Base-by-base conservation (phyloP, 192 early-diverging fungal genomes). In the Coemansia sp. region DNA sequence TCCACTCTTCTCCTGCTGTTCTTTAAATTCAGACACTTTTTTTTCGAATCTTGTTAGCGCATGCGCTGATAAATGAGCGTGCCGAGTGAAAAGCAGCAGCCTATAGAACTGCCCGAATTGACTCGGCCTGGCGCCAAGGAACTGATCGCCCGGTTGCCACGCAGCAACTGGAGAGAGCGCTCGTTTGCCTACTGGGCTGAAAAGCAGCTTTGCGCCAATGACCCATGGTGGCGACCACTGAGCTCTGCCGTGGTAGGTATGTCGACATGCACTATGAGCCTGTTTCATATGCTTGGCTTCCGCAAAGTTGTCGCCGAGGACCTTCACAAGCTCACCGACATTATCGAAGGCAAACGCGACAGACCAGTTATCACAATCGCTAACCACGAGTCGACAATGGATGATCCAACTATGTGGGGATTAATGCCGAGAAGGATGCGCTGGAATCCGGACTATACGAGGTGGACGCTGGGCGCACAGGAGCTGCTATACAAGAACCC, bases 391-490 rank as follows among this genome's bases (percentile, higher is more conserved):
- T 92, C 91, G 42, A 86, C 87, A 40, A 53, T 87, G 59, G 91
- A 93, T 31, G 91, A 93, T 61, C 91, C 91, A 3, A 37, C 90
- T 2, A 63, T 93, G 16, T 93, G 91, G 91, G 91, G 90, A 24
- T 69, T 85, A 5, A 64, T 93, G 59, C 90, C 90, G 9, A 60
- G 79, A 60, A 82, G 70, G n/a, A 82, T 84, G 42, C 75, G 85
- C 5, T 74, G 70, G 62, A 63, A 70, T 34, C 82, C 77, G 1
- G 68, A 85, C 6, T 62, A 78, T 24, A 83, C 89, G 75, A 87
- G 95, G 39, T 95, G 92, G 91, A 88, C 90, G 7, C 77, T 96
- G 38, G 92, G 93, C n/a, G 93, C 95, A 7, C 87, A 87, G 59
- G 93, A 96, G 66, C 87, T 95, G 20, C 90, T 92, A 50, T 96